These are phyloP conservation scores for Fusarium phyllophilum DNA, from an alignment of 2,329 filamentous ascomycete species.

Conservation along the genomic window DNA sequence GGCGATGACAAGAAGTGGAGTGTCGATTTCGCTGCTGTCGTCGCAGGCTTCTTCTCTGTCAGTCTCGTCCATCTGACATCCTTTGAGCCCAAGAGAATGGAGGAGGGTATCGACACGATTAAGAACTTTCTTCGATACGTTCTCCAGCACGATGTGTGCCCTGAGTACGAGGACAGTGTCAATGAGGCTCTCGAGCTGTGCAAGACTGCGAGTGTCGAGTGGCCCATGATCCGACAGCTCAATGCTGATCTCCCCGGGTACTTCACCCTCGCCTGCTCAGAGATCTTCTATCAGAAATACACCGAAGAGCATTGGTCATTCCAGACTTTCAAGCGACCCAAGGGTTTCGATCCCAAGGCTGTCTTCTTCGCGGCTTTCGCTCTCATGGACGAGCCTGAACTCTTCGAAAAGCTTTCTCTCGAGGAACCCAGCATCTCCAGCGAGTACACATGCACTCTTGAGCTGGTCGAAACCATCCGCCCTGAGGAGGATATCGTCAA, in stretches of 20 bases:
- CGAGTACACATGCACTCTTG: constrained; percentile 66
- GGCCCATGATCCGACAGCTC: constrained; percentile 67
- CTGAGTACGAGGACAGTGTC: constrained; percentile 78
- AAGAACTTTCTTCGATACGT: constrained; percentile 92
- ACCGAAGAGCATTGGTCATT: constrained; percentile 46
- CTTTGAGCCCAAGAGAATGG: constrained; percentile 64
- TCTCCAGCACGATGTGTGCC: constrained; percentile 84
- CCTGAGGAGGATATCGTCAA: constrained; percentile 55
- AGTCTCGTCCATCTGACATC: constrained; percentile 64
- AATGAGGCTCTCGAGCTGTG: constrained; percentile 73
- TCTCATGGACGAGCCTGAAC: constrained; percentile 48
- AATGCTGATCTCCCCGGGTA: constrained; percentile 71
- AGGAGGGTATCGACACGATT: constrained; percentile 72
- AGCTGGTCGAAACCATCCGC: constrained; percentile 64
- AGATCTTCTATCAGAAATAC: constrained; percentile 64
- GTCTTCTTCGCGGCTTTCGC: constrained; percentile 58
- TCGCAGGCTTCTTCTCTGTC: constrained; percentile 79
- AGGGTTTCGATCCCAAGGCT: constrained; percentile 54
- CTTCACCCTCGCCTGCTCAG: constrained; percentile 82
- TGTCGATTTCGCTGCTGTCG: constrained; percentile 83
- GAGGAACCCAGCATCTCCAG: constrained; percentile 50
- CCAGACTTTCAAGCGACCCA: constrained; percentile 45
- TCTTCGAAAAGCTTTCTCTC: constrained; percentile 44
- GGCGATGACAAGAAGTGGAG: constrained; percentile 69
- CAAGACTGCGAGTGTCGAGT: constrained; percentile 71